These are phyloP conservation scores for Heritiera fomes DNA, from an alignment of 345 rosid genomes.

Conservation along the genomic window DNA sequence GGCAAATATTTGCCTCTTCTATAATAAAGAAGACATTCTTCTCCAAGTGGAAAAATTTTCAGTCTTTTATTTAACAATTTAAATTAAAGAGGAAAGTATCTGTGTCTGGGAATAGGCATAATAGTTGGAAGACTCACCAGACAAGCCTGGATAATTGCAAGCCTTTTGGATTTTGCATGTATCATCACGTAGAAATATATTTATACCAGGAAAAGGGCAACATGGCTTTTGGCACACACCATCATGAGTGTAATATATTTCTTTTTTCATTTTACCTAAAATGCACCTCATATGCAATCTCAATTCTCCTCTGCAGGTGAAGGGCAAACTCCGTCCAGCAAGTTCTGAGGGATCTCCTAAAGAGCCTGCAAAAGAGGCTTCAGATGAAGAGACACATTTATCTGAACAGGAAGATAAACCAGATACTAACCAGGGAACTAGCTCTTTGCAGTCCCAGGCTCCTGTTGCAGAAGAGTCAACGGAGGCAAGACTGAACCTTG, in stretches of 20 bases:
- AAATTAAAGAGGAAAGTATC: slow-evolving; percentile 8
- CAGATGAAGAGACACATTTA: slow-evolving; percentile 50
- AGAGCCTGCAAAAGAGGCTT: slow-evolving; percentile 49
- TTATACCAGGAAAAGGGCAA: neutral
- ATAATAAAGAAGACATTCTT: slow-evolving; percentile 1
- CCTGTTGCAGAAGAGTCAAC: slow-evolving; percentile 46
- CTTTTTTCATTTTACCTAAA: neutral
- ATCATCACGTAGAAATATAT: too few species aligned
- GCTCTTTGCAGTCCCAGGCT: slow-evolving; percentile 42
- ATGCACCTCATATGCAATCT: slow-evolving; percentile 8
- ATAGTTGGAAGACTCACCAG: neutral
- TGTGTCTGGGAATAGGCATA: neutral
- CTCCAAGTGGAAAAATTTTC: neutral
- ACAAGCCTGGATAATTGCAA: neutral
- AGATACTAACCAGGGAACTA: slow-evolving; percentile 41
- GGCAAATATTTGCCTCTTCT: neutral
- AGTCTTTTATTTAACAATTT: neutral
- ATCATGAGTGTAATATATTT: neutral
- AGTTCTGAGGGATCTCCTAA: slow-evolving; percentile 45
- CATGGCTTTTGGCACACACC: slow-evolving; percentile 4
- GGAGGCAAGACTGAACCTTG: slow-evolving; percentile 37
- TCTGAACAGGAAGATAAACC: slow-evolving; percentile 37
- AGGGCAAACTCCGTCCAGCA: slow-evolving; percentile 48
- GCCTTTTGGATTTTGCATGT: neutral
- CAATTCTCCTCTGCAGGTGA: slow-evolving; percentile 50